phyloP scores from a whole-genome alignment of 1,284 basidiomycete genomes.

The Meripilus lineatus region DNA sequence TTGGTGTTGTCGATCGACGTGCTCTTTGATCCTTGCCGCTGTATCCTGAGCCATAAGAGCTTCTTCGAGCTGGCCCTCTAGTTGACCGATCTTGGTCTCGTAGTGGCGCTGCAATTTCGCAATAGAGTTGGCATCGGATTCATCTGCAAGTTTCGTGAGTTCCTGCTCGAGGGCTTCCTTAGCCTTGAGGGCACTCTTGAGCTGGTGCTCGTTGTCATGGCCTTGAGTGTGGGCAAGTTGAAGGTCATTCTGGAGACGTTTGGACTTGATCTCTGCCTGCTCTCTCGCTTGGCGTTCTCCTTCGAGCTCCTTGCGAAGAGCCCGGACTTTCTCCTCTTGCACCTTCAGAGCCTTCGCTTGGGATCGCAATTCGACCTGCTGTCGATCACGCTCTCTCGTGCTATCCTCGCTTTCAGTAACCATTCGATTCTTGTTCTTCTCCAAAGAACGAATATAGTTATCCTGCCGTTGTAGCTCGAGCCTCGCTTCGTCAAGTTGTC shows the following conservation, averaged over 20 bases:
- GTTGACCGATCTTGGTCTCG: slow-evolving; percentile 56
- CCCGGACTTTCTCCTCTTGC: slow-evolving; percentile 54
- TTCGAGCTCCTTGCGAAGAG: slow-evolving; percentile 56
- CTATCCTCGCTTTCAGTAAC: slow-evolving; percentile 85
- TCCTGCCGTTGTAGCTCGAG: slow-evolving; percentile 70
- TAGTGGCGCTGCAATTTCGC: slow-evolving; percentile 63
- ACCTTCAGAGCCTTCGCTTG: slow-evolving; percentile 62
- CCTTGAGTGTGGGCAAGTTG: slow-evolving; percentile 47
- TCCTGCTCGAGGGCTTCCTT: slow-evolving; percentile 69
- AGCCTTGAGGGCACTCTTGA: slow-evolving; percentile 49
- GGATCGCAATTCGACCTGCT: slow-evolving; percentile 60
- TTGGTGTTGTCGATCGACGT: slow-evolving; percentile 63
- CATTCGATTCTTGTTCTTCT: slow-evolving; percentile 76
- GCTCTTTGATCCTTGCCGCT: slow-evolving; percentile 53
- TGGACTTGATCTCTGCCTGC: slow-evolving; percentile 54
- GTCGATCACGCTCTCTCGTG: slow-evolving; percentile 69
- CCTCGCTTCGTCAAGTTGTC: slow-evolving; percentile 82
- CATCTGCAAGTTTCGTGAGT: slow-evolving; percentile 61
- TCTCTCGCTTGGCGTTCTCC: slow-evolving; percentile 62
- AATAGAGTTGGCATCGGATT: slow-evolving; percentile 49
- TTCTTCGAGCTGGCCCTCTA: slow-evolving; percentile 62
- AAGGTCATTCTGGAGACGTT: slow-evolving; percentile 57
- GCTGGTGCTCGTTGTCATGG: slow-evolving; percentile 48
- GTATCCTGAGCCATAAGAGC: slow-evolving; percentile 46
- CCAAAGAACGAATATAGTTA: slow-evolving; percentile 77